Conservation (phyloP, 306 rosid genomes). For the Pueraria montana region DNA sequence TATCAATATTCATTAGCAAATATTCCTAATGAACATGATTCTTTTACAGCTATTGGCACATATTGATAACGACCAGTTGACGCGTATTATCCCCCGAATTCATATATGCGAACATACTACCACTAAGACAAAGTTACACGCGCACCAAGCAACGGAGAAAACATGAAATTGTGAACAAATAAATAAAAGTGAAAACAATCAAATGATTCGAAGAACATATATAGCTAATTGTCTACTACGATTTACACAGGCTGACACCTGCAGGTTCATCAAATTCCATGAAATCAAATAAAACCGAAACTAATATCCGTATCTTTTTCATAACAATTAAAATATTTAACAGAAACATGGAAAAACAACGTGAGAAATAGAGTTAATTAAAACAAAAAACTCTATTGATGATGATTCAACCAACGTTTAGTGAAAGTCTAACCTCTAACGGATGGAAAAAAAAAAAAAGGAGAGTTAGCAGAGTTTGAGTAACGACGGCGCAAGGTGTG, state of each 20-base stretch:
- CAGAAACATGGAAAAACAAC: conserved; percentile 45
- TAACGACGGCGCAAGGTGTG: background rate
- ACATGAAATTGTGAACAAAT: background rate
- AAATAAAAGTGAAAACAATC: conserved; percentile 10
- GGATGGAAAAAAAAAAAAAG: conserved; percentile 24
- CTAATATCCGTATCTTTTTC: background rate
- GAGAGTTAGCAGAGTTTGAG: conserved; percentile 2
- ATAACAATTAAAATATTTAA: conserved; percentile 14
- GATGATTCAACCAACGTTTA: background rate
- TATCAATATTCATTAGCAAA: background rate
- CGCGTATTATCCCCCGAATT: background rate
- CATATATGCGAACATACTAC: background rate
- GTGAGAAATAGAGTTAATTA: conserved; percentile 3
- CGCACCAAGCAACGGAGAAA: background rate
- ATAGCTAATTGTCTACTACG: background rate
- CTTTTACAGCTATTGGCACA: conserved; percentile 1
- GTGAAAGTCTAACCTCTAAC: conserved; percentile 32
- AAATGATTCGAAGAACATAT: background rate
- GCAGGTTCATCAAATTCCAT: conserved; percentile 18
- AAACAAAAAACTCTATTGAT: background rate
- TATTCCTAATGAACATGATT: background rate
- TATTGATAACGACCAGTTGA: background rate
- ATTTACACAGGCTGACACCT: no score
- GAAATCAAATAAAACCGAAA: conserved; percentile 18
- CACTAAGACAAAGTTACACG: background rate